Conservation (phyloP, 2,329 filamentous ascomycete genomes). For the Leptographium wingfieldii region DNA sequence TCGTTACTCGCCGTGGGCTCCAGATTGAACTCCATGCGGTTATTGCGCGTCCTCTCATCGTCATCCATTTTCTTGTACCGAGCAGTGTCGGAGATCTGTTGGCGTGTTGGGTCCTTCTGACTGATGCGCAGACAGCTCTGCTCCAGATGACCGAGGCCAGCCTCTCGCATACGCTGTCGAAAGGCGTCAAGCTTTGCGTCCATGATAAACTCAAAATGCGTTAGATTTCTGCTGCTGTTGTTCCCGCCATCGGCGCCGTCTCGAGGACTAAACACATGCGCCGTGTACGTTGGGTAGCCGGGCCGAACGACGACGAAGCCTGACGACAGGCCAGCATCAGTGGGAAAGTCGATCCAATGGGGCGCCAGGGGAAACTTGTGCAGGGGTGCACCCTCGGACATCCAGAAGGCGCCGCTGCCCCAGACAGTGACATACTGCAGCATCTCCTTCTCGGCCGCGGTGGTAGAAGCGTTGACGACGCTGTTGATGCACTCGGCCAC, state of each 20-base stretch:
- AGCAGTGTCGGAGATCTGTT: too few relatives aligned
- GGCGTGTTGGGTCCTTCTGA: not conserved
- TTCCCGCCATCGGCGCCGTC: not conserved
- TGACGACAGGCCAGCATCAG: not conserved
- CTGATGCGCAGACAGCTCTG: not conserved
- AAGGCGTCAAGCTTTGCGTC: not conserved
- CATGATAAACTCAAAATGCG: not conserved
- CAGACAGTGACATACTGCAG: not conserved
- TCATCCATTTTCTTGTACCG: not conserved
- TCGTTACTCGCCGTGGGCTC: not conserved
- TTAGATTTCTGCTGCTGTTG: not conserved
- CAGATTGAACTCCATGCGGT: conserved; percentile 3
- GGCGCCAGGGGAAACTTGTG: not conserved
- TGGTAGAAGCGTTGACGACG: not conserved
- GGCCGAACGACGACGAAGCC: not conserved
- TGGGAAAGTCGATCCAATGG: not conserved
- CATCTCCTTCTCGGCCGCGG: not conserved
- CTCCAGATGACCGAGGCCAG: not conserved
- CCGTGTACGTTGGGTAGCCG: not conserved
- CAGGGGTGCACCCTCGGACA: not conserved
- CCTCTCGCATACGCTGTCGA: not conserved
- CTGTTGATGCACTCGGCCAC: not conserved
- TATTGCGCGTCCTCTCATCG: not conserved
- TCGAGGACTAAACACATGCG: not conserved
- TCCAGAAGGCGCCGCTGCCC: not conserved